Evolutionary conservation across 148 eudicot genomes (phyloP).

Genomic region (Rhododendron kiyosumense): DNA sequence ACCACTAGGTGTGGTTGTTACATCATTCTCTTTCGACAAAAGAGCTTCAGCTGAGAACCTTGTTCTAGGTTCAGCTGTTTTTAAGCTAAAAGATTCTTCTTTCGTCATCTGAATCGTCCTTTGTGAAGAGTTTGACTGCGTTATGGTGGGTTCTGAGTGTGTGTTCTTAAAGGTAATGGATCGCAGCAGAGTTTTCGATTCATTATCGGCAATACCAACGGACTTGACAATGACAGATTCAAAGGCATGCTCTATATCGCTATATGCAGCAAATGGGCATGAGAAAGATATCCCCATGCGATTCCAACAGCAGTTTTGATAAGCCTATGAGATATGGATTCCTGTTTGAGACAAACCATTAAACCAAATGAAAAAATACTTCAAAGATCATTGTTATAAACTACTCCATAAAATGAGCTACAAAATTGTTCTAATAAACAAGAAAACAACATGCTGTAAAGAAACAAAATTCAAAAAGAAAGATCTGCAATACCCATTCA

Average conservation of each 20-base stretch:
- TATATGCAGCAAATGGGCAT: slow-evolving; percentile 45
- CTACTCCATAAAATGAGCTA: not conserved
- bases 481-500: not conserved
- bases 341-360: slow-evolving; percentile 13
- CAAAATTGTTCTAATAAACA: not conserved
- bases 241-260: slow-evolving; percentile 51
- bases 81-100: slow-evolving; percentile 56
- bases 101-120: slow-evolving; percentile 27
- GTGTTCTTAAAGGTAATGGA: slow-evolving; percentile 49
- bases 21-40: slow-evolving; percentile 7
- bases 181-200: slow-evolving; percentile 36
- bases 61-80: slow-evolving; percentile 27
- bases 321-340: slow-evolving; percentile 12
- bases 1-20: slow-evolving; percentile 3
- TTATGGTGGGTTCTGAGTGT: slow-evolving; percentile 30
- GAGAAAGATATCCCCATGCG: slow-evolving; percentile 75
- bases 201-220: slow-evolving; percentile 38
- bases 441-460: not conserved
- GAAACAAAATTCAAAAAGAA: not conserved
- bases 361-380: not conserved
- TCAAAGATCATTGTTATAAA: not conserved
- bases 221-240: slow-evolving; percentile 55
- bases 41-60: slow-evolving; percentile 29
- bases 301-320: slow-evolving; percentile 14
- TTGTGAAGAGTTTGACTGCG: slow-evolving; percentile 29